Evolutionary conservation across 2,329 filamentous ascomycete genomes (phyloP).

Genomic region (Beauveria australis): DNA sequence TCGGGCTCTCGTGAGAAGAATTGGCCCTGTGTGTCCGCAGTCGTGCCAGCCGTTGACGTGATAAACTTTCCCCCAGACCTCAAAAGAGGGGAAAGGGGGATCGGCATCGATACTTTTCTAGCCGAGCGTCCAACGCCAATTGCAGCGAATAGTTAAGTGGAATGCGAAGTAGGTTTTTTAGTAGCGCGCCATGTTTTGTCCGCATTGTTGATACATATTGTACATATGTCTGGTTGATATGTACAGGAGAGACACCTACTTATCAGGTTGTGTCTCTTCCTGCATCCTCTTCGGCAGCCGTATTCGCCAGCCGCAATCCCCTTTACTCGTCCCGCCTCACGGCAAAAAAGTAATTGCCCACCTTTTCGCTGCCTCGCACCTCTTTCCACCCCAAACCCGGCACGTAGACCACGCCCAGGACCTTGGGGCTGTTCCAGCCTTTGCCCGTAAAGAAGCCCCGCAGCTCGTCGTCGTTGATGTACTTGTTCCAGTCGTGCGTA

Average conservation of each 20-base stretch:
- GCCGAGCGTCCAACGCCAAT: neutral
- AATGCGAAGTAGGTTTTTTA: neutral
- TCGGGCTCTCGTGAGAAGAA: neutral
- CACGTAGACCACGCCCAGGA: conserved; percentile 82
- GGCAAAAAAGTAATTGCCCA: conserved; percentile 95
- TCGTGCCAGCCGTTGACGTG: neutral
- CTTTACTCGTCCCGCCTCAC: conserved; percentile 42
- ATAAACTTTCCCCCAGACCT: neutral
- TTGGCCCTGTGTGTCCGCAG: neutral
- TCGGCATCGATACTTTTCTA: neutral
- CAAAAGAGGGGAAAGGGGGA: neutral
- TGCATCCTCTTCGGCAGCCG: neutral
- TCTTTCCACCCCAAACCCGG: conserved; percentile 86
- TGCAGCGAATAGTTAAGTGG: neutral
- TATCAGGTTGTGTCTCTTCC: too few species aligned
- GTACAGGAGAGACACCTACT: neutral
- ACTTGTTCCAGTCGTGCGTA: conserved; percentile 95
- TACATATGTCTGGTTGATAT: neutral
- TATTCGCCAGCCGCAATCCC: neutral
- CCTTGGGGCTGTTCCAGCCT: conserved; percentile 51
- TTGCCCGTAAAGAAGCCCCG: conserved; percentile 43
- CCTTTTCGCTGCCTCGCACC: conserved; percentile 69
- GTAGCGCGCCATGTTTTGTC: neutral
- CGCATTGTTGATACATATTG: neutral
- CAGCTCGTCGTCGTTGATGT: conserved; percentile 81